phyloP scores from a whole-genome alignment of 352 stramenopile species.

The Thalassiosira mediterranea region DNA sequence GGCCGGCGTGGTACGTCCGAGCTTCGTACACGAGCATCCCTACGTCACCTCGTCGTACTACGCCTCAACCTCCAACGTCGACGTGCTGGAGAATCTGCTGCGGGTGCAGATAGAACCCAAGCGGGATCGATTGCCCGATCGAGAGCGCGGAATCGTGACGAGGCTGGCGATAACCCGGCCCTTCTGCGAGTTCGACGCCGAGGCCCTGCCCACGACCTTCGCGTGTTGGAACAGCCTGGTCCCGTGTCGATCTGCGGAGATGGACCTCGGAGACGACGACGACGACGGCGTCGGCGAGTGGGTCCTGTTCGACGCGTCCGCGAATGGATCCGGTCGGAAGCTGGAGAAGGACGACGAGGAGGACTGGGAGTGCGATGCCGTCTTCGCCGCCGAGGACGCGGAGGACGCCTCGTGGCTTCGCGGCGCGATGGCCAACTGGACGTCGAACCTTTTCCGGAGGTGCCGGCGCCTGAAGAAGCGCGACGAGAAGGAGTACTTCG shows the following conservation, averaged over 20 bases:
- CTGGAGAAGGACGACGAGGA: conserved; percentile 53
- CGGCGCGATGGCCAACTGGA: too few relatives aligned
- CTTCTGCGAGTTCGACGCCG: conserved; percentile 54
- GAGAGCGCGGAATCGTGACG: conserved; percentile 26
- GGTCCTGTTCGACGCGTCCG: conserved; percentile 39
- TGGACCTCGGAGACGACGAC: conserved; percentile 38
- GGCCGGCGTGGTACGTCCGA: too few relatives aligned
- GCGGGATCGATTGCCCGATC: conserved; percentile 16
- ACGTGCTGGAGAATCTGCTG: conserved; percentile 11
- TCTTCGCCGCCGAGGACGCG: too few relatives aligned
- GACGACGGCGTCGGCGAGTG: conserved; percentile 33
- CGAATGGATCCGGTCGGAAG: too few relatives aligned
- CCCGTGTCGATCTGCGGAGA: conserved; percentile 33
- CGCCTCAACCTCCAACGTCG: conserved; percentile 19
- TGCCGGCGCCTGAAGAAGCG: conserved; percentile 20
- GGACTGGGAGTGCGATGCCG: conserved; percentile 30
- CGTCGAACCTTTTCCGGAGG: too few relatives aligned
- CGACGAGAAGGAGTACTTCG: conserved; percentile 25
- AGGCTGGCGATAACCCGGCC: conserved; percentile 40
- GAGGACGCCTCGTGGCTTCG: too few relatives aligned
- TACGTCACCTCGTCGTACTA: conserved; percentile 56
- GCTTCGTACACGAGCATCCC: conserved; percentile 48
- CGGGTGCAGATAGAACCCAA: conserved; percentile 33
- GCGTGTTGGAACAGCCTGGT: conserved; percentile 51
- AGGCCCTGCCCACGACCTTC: conserved; percentile 39